A percentile compares a stretch with the other conserved stretches of the same genome.
Evolutionary conservation across 2,329 filamentous ascomycete species (phyloP).

Genomic region (Bipolaris gigantea): DNA sequence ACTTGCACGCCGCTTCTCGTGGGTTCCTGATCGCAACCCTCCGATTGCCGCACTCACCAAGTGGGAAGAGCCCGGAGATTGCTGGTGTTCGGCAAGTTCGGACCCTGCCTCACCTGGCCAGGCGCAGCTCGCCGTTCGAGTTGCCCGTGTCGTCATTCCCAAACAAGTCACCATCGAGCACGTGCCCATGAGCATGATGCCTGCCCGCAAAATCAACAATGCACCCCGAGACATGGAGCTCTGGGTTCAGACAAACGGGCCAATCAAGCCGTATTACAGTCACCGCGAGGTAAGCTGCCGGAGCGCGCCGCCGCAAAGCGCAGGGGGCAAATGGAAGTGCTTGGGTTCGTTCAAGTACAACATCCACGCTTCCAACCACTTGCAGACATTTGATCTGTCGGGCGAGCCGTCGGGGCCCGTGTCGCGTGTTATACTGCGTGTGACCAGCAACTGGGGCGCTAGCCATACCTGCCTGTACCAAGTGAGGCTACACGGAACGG

Average conservation of each 20-base stretch:
- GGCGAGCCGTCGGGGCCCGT: slow-evolving; percentile 34
- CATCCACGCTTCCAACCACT: slow-evolving; percentile 45
- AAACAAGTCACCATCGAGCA: slow-evolving; percentile 51
- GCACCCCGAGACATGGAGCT: slow-evolving; percentile 51
- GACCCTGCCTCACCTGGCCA: slow-evolving; percentile 53
- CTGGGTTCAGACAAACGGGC: slow-evolving; percentile 46
- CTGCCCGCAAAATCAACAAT: slow-evolving; percentile 40
- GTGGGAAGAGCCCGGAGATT: slow-evolving; percentile 82
- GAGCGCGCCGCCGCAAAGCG: slow-evolving; percentile 14
- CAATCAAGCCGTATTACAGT: slow-evolving; percentile 23
- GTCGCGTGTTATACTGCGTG: slow-evolving; percentile 44
- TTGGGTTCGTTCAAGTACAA: slow-evolving; percentile 48
- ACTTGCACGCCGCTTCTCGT: slow-evolving; percentile 17
- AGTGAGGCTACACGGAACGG: slow-evolving; percentile 48
- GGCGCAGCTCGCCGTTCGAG: slow-evolving; percentile 64
- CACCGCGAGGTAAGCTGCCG: slow-evolving; percentile 18
- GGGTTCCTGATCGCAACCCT: slow-evolving; percentile 36
- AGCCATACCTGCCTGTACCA: slow-evolving; percentile 53
- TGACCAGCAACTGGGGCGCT: slow-evolving; percentile 49
- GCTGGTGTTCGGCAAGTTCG: slow-evolving; percentile 72
- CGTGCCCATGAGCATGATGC: slow-evolving; percentile 45
- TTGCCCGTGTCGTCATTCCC: slow-evolving; percentile 44
- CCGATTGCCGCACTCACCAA: slow-evolving; percentile 61
- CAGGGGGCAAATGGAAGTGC: slow-evolving; percentile 41
- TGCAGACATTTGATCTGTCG: slow-evolving; percentile 47